These are phyloP conservation scores for Dactylorhiza incarnata DNA, from an alignment of 106 monocot species.

Conservation along the genomic window DNA sequence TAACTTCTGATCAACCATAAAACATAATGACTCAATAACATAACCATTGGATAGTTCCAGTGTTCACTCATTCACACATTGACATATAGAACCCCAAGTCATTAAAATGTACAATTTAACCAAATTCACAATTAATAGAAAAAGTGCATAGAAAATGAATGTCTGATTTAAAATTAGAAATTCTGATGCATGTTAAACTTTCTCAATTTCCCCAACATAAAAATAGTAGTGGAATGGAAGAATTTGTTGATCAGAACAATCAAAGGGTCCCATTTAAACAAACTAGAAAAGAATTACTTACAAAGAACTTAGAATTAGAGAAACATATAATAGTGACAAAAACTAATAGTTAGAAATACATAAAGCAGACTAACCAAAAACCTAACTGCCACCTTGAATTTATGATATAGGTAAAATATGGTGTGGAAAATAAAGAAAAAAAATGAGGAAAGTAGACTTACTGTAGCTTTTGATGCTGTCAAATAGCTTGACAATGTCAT, in stretches of 20 bases:
- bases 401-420: background rate
- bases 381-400: background rate
- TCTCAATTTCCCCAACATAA: background rate
- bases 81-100: background rate
- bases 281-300: background rate
- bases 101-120: background rate
- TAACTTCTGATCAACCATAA: background rate
- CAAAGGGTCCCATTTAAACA: background rate
- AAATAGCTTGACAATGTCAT: constrained; percentile 51
- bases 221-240: background rate
- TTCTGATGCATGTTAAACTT: background rate
- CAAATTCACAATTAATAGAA: background rate
- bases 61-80: background rate
- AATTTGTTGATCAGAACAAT: background rate
- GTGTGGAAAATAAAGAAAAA: background rate
- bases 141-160: background rate
- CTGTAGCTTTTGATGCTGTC: constrained; percentile 47
- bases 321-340: background rate
- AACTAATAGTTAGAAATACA: background rate
- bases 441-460: constrained; percentile 16
- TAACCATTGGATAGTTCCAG: background rate
- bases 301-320: background rate
- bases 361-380: background rate
- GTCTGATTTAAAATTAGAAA: background rate
- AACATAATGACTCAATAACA: background rate